Conservation (phyloP, 73 alveolate species). For the Paramecium sexaurelia region DNA sequence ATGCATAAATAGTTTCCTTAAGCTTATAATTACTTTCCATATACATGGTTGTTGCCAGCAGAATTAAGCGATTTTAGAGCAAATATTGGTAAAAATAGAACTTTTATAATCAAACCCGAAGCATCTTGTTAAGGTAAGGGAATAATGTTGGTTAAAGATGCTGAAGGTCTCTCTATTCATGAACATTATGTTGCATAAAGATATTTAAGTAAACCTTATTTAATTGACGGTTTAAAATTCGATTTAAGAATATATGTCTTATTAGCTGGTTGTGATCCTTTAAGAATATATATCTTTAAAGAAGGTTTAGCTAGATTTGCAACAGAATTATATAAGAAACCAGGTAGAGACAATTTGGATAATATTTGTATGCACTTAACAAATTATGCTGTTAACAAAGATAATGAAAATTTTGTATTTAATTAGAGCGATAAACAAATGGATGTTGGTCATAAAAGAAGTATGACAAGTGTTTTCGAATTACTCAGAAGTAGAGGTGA, state of each 20-base stretch:
- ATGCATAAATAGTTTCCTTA: constrained; percentile 76
- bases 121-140: constrained; percentile 90
- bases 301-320: constrained; percentile 96
- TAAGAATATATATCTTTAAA: constrained; percentile 87
- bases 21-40: constrained; percentile 79
- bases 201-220: constrained; percentile 89
- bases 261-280: constrained; percentile 93
- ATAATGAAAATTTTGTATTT: constrained; percentile 79
- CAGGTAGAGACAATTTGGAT: constrained; percentile 72
- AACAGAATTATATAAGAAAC: constrained; percentile 76
- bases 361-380: constrained; percentile 92
- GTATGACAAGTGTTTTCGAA: constrained; percentile 71
- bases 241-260: constrained; percentile 91
- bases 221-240: constrained; percentile 91
- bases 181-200: constrained; percentile 88
- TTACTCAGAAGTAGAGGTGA: constrained; percentile 67
- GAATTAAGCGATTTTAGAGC: constrained; percentile 78
- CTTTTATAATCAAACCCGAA: constrained; percentile 87
- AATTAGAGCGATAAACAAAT: constrained; percentile 70
- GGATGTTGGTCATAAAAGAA: constrained; percentile 80
- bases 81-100: constrained; percentile 70
- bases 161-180: constrained; percentile 73
- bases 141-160: constrained; percentile 75
- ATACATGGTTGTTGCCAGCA: constrained; percentile 84
- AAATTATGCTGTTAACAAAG: constrained; percentile 90